Evolutionary conservation across 139 green algal genomes (phyloP), one percentile per base, ranked within the genome.

Genomic region (Chlorella sp.): DNA sequence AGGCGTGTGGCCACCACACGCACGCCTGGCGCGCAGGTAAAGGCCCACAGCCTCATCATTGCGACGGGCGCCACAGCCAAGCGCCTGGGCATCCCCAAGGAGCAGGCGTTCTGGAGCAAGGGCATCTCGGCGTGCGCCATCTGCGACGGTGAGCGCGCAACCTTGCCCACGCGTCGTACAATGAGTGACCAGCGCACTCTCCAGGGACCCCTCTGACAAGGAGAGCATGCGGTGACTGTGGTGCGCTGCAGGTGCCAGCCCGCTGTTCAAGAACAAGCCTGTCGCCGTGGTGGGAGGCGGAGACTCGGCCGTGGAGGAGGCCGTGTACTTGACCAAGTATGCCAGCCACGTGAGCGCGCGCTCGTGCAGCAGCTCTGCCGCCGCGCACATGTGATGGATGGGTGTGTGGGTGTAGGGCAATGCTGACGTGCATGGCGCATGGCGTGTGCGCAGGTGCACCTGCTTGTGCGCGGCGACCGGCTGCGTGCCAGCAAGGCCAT

Each of bases 301-400:
- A 1, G 95, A 99, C 84, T 97, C 91, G 14, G 95, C 95, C 5
- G 85, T 83, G 2, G 95, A 99, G 80, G 95, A 99, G 80, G 91
- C 95, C 0, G 67, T 98, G 22, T 99, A 98, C 85, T 85, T 99
- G 1, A 99, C 94, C 35, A 99, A 99, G 82, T 99, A 98, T 71
- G 89, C 77, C 35, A 68, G 55, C 55, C 55, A 64, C 27, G 55
- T 64, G 55, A 64, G 55, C 10, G 17, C 42, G 10, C n/a, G n/a
- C n/a, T n/a, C n/a, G n/a, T n/a, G n/a, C n/a, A n/a, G n/a, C n/a
- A n/a, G n/a, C n/a, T n/a, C n/a, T n/a, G n/a, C n/a, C n/a, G n/a
- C 17, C 42, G 17, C 42, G 42, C 10, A 55, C 42, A 55, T 10
- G 42, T 24, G 42, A 10, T 55, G 10, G 17, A 55, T 55, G 42